Evolutionary conservation across 2,329 filamentous ascomycete genomes (phyloP), one percentile per base, ranked within the genome.

Genomic region (Penicillium sp.): DNA sequence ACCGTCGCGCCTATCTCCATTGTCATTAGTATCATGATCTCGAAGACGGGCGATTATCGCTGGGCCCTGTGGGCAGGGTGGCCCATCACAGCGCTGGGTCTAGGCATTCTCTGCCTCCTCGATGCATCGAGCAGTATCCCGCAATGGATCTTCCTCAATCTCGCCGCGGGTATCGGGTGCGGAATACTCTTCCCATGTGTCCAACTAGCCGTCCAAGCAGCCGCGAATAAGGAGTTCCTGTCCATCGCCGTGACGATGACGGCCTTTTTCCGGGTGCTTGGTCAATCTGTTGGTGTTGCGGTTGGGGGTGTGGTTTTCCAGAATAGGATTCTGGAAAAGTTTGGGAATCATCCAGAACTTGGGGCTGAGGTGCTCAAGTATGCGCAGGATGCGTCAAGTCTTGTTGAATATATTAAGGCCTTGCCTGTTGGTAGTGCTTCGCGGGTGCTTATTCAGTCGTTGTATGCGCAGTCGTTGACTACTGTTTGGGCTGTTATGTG

Each of bases 1-100:
- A 86, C 85, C 3, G 81, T 88, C 14, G 84, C 84, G 0, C 84
- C 86, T 0, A 79, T 82, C 45, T 81, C 82, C 7, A 75, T 85
- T 22, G 62, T 81, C 0, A 80, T 83, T n/a, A 67, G 67, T 9
- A 42, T 70, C 18, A 14, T 66, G 7, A 81, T 84, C 45, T 77
- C 80, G 9, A 76, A 77, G 37, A 82, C 79, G 2, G 84, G 83
- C 5, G 74, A 71, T 44, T 89, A 88, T 69, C 79, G 84, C 62
- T 82, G 79, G 78, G 77, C 81, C 0, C 74, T 85, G 53, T 84
- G 84, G 78, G 52, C 59, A 2, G 87, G 87, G 25, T 89, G 87
- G 85, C 59, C 73, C 6, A 65, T 87, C 3, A 76, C 81, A 3
- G 83, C 81, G 0, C 60, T 85, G 1, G 85, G 86, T 2, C 73